Evolutionary conservation across 2,329 filamentous ascomycete genomes (phyloP).

Genomic region (Pestalotiopsis sp.): DNA sequence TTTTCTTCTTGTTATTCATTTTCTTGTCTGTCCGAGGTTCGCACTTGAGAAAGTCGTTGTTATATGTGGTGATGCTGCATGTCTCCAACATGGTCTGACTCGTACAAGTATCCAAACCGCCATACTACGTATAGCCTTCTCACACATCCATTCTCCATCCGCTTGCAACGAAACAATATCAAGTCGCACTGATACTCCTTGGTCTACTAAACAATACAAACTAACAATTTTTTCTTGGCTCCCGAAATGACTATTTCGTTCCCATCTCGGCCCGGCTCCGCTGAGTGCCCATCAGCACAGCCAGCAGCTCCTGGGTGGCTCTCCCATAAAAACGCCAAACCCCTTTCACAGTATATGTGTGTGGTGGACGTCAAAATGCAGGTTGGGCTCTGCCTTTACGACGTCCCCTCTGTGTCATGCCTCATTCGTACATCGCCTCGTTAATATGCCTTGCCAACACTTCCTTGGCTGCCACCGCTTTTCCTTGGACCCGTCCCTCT

Average conservation of each 20-base stretch:
- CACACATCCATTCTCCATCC: not conserved
- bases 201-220: constrained; percentile 15
- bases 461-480: constrained; percentile 30
- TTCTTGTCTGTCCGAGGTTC: not conserved
- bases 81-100: not conserved
- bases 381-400: not conserved
- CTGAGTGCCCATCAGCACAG: not conserved
- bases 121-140: not conserved
- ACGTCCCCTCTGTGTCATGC: not conserved
- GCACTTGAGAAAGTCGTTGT: not conserved
- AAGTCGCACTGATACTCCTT: not conserved
- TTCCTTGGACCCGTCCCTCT: constrained; percentile 17
- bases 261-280: not conserved
- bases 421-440: not conserved
- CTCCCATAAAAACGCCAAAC: not conserved
- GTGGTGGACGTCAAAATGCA: not conserved
- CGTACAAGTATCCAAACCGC: too few relatives aligned
- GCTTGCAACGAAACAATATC: not conserved
- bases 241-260: not conserved
- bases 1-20: not conserved
- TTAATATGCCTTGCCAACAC: constrained; percentile 36
- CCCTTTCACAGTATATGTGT: not conserved
- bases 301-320: not conserved
- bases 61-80: not conserved
- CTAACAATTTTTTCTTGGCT: not conserved